A percentile compares a stretch with the other conserved stretches of the same genome.
These are phyloP conservation scores for Platanthera zijinensis DNA, from an alignment of 106 monocot species.

Conservation along the genomic window DNA sequence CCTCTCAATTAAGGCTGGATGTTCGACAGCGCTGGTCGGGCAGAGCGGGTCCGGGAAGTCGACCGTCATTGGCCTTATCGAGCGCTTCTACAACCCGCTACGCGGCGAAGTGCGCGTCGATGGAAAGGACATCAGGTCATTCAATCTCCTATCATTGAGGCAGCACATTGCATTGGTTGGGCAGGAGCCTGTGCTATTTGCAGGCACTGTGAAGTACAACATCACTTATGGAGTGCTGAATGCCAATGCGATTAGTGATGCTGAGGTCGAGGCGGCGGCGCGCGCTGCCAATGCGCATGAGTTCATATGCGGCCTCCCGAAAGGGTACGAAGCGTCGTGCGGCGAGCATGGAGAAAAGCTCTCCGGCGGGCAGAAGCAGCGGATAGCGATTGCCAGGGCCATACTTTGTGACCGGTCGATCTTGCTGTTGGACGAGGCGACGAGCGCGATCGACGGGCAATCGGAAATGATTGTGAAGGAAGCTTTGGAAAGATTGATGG, in stretches of 20 bases:
- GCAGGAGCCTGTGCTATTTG: not conserved
- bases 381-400: not conserved
- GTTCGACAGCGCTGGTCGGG: not conserved
- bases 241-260: not conserved
- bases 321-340: not conserved
- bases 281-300: constrained; percentile 24
- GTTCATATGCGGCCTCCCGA: constrained; percentile 14
- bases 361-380: constrained; percentile 5
- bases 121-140: not conserved
- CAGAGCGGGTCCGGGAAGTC: not conserved
- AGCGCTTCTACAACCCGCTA: constrained; percentile 1
- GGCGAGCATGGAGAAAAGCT: not conserved
- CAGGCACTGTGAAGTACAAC: not conserved
- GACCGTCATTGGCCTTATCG: not conserved
- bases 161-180: not conserved
- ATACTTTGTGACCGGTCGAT: not conserved
- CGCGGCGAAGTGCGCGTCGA: not conserved
- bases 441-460: not conserved
- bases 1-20: not conserved
- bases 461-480: not conserved
- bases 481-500: not conserved
- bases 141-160: not conserved
- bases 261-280: constrained; percentile 19
- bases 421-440: not conserved
- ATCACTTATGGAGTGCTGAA: not conserved